A percentile compares a stretch with the other conserved stretches of the same genome.
Evolutionary conservation across 176 grass and related monocot genomes (phyloP).

Genomic region (Elaeis guineensis): DNA sequence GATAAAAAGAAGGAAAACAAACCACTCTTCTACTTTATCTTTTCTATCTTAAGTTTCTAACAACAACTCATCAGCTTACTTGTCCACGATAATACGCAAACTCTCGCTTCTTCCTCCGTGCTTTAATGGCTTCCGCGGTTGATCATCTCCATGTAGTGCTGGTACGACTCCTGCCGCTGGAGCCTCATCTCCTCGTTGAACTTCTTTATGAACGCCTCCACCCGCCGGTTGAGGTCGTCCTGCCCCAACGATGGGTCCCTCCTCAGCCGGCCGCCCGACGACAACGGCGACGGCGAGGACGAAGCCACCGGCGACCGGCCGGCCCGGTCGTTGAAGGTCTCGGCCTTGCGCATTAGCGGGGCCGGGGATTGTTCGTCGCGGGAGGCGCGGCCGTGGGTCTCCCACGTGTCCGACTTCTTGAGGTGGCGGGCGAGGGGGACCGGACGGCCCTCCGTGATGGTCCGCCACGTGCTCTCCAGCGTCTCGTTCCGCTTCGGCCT

Average conservation of each 20-base stretch:
- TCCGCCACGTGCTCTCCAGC: conserved; percentile 89
- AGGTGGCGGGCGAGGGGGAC: conserved; percentile 77
- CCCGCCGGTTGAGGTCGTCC: conserved; percentile 82
- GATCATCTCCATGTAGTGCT: conserved; percentile 81
- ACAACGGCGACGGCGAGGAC: no score
- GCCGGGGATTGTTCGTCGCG: conserved; percentile 2
- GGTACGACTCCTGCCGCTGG: conserved; percentile 83
- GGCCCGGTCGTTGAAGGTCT: conserved; percentile 49
- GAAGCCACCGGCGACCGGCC: background rate
- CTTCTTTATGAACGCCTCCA: conserved; percentile 96
- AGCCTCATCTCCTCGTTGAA: conserved; percentile 98
- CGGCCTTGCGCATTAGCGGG: conserved; percentile 49
- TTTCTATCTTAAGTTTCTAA: no score
- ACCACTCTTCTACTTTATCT: no score
- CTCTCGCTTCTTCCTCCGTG: background rate
- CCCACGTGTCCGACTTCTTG: conserved; percentile 95
- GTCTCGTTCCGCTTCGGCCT: conserved; percentile 59
- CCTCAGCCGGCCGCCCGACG: conserved; percentile 16
- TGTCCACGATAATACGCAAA: no score
- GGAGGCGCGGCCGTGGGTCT: conserved; percentile 11
- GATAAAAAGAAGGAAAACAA: no score
- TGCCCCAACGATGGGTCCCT: conserved; percentile 74
- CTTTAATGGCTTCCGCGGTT: conserved; percentile 37
- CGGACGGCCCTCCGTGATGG: conserved; percentile 79
- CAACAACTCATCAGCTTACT: no score